Evolutionary conservation across 768 basidiomycete genomes (phyloP), one percentile per base, ranked within the genome.

Genomic region (Lactarius sp.): DNA sequence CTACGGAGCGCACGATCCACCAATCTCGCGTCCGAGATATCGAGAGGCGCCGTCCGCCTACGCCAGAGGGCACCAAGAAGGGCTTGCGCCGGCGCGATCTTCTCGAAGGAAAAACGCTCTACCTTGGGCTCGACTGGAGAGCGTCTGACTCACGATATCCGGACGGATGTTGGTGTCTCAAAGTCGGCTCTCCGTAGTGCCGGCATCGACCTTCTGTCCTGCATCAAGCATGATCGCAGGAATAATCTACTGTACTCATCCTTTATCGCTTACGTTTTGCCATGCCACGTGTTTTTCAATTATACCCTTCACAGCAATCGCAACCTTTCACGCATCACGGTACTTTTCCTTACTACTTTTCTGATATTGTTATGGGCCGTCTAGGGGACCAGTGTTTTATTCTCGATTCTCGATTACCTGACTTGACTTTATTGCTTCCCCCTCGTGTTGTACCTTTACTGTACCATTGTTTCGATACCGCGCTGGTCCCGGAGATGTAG

Each of bases 71-170:
- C 2, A 20, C 20, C 5, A 71, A 73, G 37, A 73, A 77, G 52
- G 85, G 85, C 7, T 76, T 84, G 73, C 76, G 79, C 58, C 79
- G 86, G 18, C 79, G 86, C 53, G 86, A 88, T 63, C 70, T 83
- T 39, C 72, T 87, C 59, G 70, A 76, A 27, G 81, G 83, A 9
- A 79, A 72, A 59, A 80, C 82, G 33, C 70, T 84, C 59, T 87
- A 86, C 71, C 77, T 77, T 52, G 83, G 83, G 36, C 68, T 87
- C 7, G 68, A 67, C 31, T 68, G 68, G 68, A 59, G 62, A 22
- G 1, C 49, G 14, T 57, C 68, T 41, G 47, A 64, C 56, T 41
- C 52, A 37, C 57, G 60, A 49, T 55, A 60, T n/a, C 62, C 66
- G 12, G 56, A 63, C 4, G 68, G 68, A 39, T 67, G 54, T 16